Evolutionary conservation across 495 filamentous ascomycete species (phyloP).

Genomic region (Diplogelasinospora grovesii): DNA sequence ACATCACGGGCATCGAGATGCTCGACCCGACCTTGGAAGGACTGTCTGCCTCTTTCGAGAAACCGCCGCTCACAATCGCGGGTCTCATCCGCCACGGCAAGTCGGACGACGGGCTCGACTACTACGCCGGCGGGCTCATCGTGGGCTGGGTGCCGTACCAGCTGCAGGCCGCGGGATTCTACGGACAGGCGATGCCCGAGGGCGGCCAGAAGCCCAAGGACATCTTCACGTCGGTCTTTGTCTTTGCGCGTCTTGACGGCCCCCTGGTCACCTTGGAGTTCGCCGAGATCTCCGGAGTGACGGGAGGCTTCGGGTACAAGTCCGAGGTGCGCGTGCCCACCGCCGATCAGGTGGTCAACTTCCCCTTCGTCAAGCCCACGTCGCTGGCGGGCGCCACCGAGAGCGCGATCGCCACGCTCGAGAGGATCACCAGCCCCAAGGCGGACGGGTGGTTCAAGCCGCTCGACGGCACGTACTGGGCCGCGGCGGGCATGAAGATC

Average conservation of each 20-base stretch:
- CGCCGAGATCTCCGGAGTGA: conserved; percentile 32
- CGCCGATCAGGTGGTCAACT: conserved; percentile 24
- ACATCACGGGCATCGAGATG: conserved; percentile 5
- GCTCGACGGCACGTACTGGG: conserved; percentile 28
- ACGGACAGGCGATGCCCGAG: conserved; percentile 6
- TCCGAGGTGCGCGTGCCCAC: conserved; percentile 25
- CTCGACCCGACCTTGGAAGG: conserved; percentile 29
- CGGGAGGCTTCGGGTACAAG: conserved; percentile 43
- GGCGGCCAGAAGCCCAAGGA: background rate
- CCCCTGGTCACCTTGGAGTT: conserved; percentile 38
- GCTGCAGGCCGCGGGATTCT: conserved; percentile 35
- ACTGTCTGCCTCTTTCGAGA: conserved; percentile 28
- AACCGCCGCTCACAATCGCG: conserved; percentile 31
- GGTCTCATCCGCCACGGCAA: conserved; percentile 31
- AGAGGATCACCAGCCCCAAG: background rate
- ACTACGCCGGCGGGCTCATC: conserved; percentile 34
- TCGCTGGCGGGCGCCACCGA: background rate
- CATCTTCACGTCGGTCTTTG: conserved; percentile 30
- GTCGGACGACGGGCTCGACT: conserved; percentile 3
- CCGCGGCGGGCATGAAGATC: conserved; percentile 35
- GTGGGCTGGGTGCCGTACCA: conserved; percentile 30
- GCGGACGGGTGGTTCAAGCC: conserved; percentile 13
- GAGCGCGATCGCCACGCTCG: background rate
- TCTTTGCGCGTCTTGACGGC: conserved; percentile 37
- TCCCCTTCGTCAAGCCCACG: conserved; percentile 31